phyloP scores from a whole-genome alignment of 192 early-diverging fungal species.

The Entomortierella beljakovae region DNA sequence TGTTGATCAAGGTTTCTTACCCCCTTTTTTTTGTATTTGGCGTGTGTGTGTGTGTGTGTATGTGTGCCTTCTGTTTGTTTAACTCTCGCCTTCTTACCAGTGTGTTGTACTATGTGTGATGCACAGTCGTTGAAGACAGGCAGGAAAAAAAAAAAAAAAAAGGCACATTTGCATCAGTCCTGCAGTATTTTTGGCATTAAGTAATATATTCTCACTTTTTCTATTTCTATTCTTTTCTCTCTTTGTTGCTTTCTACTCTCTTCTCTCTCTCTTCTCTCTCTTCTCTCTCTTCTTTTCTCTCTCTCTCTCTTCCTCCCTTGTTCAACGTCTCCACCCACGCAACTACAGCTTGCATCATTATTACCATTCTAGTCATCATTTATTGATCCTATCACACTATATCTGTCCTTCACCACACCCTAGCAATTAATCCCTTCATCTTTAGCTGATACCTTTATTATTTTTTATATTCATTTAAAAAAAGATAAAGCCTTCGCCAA shows the following conservation, averaged over 20 bases:
- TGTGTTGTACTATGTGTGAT: not conserved
- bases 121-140: constrained; percentile 10
- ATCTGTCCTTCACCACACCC: not conserved
- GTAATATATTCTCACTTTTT: not conserved
- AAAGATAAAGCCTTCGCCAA: too few species aligned
- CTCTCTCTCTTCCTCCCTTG: not conserved
- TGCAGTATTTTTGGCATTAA: too few species aligned
- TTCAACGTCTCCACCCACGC: not conserved
- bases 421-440: too few species aligned
- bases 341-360: constrained; percentile 3
- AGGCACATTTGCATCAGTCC: not conserved
- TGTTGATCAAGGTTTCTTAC: too few species aligned
- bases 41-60: not conserved
- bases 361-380: not conserved
- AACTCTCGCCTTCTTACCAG: not conserved
- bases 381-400: not conserved
- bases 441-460: too few species aligned
- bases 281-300: not conserved
- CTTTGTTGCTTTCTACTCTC: not conserved
- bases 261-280: constrained; percentile 1
- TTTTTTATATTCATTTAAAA: too few species aligned
- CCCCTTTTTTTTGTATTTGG: too few species aligned
- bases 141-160: not conserved
- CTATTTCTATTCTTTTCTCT: not conserved
- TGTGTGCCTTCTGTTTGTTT: constrained; percentile 13